Conservation (phyloP, 1,284 basidiomycete genomes). For the Coriolopsis trogii region DNA sequence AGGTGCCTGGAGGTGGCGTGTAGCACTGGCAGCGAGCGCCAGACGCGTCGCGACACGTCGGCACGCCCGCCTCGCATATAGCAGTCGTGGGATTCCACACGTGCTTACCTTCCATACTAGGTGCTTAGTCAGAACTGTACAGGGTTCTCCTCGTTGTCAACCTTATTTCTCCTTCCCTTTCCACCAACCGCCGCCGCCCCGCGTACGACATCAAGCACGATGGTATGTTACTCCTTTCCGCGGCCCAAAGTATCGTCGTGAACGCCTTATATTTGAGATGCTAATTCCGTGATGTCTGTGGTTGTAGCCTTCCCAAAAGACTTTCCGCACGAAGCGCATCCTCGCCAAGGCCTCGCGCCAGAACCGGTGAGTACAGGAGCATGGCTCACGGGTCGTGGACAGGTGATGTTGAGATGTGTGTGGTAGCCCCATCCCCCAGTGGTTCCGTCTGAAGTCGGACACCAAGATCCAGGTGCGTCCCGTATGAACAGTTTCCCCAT, state of each 20-base stretch:
- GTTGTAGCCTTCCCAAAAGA: constrained; percentile 93
- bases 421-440: constrained; percentile 90
- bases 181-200: constrained; percentile 31
- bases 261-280: background rate
- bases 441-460: constrained; percentile 98
- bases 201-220: constrained; percentile 36
- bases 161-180: constrained; percentile 38
- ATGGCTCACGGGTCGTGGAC: background rate
- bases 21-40: background rate
- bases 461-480: constrained; percentile 88
- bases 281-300: constrained; percentile 7
- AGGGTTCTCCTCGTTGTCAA: constrained; percentile 31
- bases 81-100: constrained; percentile 24
- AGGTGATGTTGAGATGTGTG: constrained; percentile 9
- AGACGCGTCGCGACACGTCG: constrained; percentile 20
- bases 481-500: background rate
- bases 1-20: background rate
- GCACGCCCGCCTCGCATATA: constrained; percentile 15
- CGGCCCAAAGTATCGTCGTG: background rate
- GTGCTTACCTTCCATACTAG: constrained; percentile 12
- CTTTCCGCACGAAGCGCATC: constrained; percentile 95
- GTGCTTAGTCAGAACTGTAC: constrained; percentile 44
- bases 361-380: constrained; percentile 76
- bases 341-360: constrained; percentile 95
- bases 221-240: constrained; percentile 28